Evolutionary conservation across 305 asterid genomes (phyloP).

Genomic region (Fraxinus latifolia): DNA sequence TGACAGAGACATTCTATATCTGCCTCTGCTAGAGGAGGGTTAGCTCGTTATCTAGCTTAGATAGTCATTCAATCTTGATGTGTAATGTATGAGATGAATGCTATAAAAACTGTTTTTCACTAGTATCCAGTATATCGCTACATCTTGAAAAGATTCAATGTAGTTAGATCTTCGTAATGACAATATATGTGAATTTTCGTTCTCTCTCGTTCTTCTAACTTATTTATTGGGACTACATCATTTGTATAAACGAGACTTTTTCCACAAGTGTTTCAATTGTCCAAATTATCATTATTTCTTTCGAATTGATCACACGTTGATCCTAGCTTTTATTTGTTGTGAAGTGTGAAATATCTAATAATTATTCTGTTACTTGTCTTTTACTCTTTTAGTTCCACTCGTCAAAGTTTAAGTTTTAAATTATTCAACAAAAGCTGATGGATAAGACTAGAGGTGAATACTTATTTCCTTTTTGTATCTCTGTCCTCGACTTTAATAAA

Average conservation of each 20-base stretch:
- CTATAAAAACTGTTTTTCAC: background rate
- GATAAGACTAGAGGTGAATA: no score
- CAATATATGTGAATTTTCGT: no score
- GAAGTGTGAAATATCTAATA: background rate
- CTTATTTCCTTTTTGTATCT: background rate
- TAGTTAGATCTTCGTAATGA: background rate
- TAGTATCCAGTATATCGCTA: no score
- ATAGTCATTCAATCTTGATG: background rate
- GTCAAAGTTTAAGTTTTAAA: background rate
- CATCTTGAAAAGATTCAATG: background rate
- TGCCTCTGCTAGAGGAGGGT: conserved; percentile 18
- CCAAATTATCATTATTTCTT: background rate
- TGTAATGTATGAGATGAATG: background rate
- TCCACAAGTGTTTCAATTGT: background rate
- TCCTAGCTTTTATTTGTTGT: background rate
- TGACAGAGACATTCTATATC: conserved; percentile 23
- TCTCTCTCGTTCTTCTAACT: no score
- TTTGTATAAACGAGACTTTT: background rate
- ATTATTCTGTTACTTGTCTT: background rate
- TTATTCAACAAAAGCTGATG: no score
- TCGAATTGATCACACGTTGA: background rate
- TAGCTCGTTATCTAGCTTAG: conserved; percentile 3
- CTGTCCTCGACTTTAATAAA: background rate
- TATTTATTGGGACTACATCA: no score
- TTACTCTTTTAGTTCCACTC: background rate